These are phyloP conservation scores for Puccinellia tenuiflora DNA, from an alignment of 176 grass and related monocot species.

Conservation along the genomic window DNA sequence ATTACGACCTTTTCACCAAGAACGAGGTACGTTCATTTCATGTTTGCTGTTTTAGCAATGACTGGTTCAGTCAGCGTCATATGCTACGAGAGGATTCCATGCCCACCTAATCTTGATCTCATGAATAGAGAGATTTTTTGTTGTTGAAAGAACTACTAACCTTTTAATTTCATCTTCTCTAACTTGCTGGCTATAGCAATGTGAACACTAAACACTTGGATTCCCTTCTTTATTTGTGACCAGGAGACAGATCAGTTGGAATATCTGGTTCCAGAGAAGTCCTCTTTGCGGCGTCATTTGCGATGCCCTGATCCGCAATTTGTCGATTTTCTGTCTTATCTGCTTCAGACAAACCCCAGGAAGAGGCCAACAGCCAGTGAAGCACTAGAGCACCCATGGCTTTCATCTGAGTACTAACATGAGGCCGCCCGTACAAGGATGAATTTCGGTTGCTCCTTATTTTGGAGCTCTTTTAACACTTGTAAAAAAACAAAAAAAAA, in stretches of 20 bases:
- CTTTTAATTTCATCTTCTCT: neutral
- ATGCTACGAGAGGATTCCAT: neutral
- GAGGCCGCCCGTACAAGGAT: neutral
- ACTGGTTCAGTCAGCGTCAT: neutral
- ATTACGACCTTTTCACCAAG: slow-evolving; percentile 69
- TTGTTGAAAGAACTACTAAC: neutral
- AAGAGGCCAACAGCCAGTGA: slow-evolving; percentile 77
- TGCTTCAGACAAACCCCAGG: slow-evolving; percentile 91
- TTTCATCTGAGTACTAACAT: slow-evolving; percentile 55
- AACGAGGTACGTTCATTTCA: slow-evolving; percentile 65
- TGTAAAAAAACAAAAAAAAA: neutral
- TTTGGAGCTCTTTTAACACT: slow-evolving; percentile 8
- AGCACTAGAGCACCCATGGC: slow-evolving; percentile 76
- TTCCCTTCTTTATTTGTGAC: slow-evolving; percentile 10
- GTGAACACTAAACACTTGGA: neutral
- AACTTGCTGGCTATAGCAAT: neutral
- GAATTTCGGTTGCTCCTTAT: neutral
- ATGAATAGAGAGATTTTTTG: neutral
- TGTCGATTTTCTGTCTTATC: slow-evolving; percentile 78
- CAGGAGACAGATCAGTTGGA: slow-evolving; percentile 77
- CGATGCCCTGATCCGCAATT: slow-evolving; percentile 61
- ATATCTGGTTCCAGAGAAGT: slow-evolving; percentile 69
- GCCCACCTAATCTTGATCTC: neutral
- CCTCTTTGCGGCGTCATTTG: slow-evolving; percentile 59
- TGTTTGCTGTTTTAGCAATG: neutral